phyloP scores from a whole-genome alignment of 805 yeast species.

The Spathaspora girioi region DNA sequence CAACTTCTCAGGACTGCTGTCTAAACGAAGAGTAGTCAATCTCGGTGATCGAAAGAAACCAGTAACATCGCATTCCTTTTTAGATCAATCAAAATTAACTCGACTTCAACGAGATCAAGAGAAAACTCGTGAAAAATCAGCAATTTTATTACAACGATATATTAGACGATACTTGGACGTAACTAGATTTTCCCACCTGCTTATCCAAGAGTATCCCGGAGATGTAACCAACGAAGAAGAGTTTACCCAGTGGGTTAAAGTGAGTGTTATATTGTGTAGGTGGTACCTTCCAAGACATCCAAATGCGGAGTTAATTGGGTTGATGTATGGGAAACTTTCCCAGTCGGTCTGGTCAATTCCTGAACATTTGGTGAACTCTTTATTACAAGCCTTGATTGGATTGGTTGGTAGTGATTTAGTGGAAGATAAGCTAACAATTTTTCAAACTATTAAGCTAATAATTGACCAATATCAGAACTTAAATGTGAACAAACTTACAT shows the following conservation, averaged over 20 bases:
- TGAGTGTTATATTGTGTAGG: not conserved
- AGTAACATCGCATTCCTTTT: slow-evolving; percentile 31
- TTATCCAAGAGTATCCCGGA: slow-evolving; percentile 14
- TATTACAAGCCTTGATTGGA: not conserved
- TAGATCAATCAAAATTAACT: slow-evolving; percentile 65
- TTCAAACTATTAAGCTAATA: not conserved
- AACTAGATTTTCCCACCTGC: slow-evolving; percentile 15
- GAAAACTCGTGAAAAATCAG: slow-evolving; percentile 48
- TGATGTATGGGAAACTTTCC: not conserved
- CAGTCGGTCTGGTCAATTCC: not conserved
- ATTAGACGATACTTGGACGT: slow-evolving; percentile 40
- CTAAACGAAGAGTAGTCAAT: slow-evolving; percentile 60
- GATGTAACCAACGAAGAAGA: not conserved
- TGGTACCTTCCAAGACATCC: not conserved
- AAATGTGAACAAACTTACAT: not conserved
- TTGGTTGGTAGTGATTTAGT: not conserved
- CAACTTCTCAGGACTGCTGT: slow-evolving; percentile 68
- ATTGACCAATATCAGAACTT: not conserved
- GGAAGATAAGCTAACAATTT: not conserved
- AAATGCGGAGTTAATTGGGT: not conserved
- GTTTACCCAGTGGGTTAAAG: slow-evolving; percentile 7
- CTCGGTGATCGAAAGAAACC: slow-evolving; percentile 44
- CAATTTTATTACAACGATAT: slow-evolving; percentile 45
- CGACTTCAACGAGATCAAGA: slow-evolving; percentile 61
- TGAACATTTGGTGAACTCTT: not conserved